Evolutionary conservation across 2,329 filamentous ascomycete genomes (phyloP).

Genomic region (Arthrobotrys megalospora): DNA sequence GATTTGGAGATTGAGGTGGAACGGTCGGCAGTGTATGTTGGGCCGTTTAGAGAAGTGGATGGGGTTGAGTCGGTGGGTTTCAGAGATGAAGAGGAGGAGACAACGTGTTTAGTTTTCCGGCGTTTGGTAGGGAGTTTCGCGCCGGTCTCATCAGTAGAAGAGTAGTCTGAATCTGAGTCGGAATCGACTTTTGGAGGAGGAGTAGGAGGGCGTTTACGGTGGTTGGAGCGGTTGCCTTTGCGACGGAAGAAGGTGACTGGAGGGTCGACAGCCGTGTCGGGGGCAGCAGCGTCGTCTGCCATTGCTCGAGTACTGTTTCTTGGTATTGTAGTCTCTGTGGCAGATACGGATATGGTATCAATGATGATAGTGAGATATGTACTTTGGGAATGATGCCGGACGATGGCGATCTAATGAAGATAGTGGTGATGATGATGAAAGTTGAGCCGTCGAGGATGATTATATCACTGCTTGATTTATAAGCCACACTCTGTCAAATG

Average conservation of each 20-base stretch:
- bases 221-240: constrained; percentile 78
- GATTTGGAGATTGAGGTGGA: constrained; percentile 75
- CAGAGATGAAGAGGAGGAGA: constrained; percentile 74
- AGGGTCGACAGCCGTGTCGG: constrained; percentile 67
- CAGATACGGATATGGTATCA: not conserved
- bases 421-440: not conserved
- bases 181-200: constrained; percentile 76
- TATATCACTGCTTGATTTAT: constrained; percentile 42
- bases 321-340: not conserved
- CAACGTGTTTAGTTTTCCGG: constrained; percentile 76
- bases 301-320: constrained; percentile 3
- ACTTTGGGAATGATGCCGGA: not conserved
- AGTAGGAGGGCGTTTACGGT: constrained; percentile 85
- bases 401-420: not conserved
- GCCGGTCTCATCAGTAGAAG: constrained; percentile 76
- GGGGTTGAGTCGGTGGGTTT: constrained; percentile 68
- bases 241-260: constrained; percentile 87
- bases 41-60: constrained; percentile 31
- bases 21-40: constrained; percentile 69
- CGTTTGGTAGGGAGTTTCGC: constrained; percentile 78
- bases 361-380: constrained; percentile 8
- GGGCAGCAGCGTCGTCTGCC: constrained; percentile 22
- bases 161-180: constrained; percentile 74
- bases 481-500: constrained; percentile 30
- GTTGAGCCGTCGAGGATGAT: constrained; percentile 3